Conservation (phyloP, 306 rosid genomes). For the Pueraria montana region DNA sequence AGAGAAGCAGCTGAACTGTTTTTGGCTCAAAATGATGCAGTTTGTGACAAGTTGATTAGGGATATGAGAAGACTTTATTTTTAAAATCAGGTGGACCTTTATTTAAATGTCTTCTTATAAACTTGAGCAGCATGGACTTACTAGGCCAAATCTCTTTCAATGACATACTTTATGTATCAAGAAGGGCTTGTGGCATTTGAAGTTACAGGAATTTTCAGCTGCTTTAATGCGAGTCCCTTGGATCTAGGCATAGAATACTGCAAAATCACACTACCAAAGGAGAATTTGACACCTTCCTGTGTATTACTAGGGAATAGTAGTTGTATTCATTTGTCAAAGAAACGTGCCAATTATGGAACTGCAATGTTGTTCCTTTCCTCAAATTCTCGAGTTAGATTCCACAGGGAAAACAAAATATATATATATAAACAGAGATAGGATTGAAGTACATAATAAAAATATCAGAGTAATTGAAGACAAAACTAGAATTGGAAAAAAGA, state of each 20-base stretch:
- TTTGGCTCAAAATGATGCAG: constrained; percentile 57
- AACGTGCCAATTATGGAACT: constrained; percentile 13
- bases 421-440: too few species aligned
- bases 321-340: constrained; percentile 41
- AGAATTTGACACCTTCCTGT: constrained; percentile 25
- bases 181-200: constrained; percentile 18
- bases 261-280: constrained; percentile 9
- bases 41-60: constrained; percentile 62
- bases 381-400: too few species aligned
- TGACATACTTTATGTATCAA: constrained; percentile 7
- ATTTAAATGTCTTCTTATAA: constrained; percentile 20
- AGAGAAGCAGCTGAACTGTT: constrained; percentile 62
- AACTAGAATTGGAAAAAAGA: too few species aligned
- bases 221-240: not conserved
- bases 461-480: too few species aligned
- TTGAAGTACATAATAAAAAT: too few species aligned
- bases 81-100: constrained; percentile 33
- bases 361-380: not conserved
- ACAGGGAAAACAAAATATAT: too few species aligned
- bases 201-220: constrained; percentile 24
- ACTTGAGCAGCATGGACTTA: not conserved
- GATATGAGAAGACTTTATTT: constrained; percentile 64
- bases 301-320: constrained; percentile 27
- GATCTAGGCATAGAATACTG: not conserved
- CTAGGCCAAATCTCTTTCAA: constrained; percentile 26